Evolutionary conservation across 1,139 yeast species (phyloP).

Genomic region (Pichia sp.): DNA sequence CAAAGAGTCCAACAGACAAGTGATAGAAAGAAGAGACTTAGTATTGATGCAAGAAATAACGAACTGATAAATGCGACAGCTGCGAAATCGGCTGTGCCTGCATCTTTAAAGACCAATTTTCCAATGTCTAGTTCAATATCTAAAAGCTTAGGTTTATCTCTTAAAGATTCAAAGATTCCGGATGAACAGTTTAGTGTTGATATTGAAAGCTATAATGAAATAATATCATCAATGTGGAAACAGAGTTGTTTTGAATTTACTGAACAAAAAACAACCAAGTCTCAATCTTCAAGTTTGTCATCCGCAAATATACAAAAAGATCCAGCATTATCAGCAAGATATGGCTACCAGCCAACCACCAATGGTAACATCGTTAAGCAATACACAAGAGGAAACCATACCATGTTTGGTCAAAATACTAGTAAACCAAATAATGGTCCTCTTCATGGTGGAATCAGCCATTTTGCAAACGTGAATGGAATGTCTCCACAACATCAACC

Average conservation of each 20-base stretch:
- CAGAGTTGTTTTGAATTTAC: constrained; percentile 19
- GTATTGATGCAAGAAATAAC: constrained; percentile 14
- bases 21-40: constrained; percentile 19
- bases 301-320: not conserved
- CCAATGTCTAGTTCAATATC: constrained; percentile 4
- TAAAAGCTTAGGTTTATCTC: constrained; percentile 6
- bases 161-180: constrained; percentile 1
- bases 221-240: constrained; percentile 21
- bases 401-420: constrained; percentile 11
- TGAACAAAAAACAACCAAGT: not conserved
- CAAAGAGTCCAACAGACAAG: constrained; percentile 26
- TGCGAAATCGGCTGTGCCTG: not conserved
- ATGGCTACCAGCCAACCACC: constrained; percentile 9
- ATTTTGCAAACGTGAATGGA: too few species aligned
- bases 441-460: too few species aligned
- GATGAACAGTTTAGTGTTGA: constrained; percentile 11
- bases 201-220: constrained; percentile 19
- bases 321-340: constrained; percentile 8
- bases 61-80: not conserved
- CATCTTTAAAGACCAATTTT: not conserved
- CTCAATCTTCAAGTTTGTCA: not conserved
- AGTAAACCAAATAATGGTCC: too few species aligned
- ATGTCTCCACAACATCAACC: constrained; percentile 17
- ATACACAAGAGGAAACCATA: constrained; percentile 9
- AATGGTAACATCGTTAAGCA: not conserved